Base-by-base conservation (phyloP, 202 grass and related monocot species). In the Carex arenaria region DNA sequence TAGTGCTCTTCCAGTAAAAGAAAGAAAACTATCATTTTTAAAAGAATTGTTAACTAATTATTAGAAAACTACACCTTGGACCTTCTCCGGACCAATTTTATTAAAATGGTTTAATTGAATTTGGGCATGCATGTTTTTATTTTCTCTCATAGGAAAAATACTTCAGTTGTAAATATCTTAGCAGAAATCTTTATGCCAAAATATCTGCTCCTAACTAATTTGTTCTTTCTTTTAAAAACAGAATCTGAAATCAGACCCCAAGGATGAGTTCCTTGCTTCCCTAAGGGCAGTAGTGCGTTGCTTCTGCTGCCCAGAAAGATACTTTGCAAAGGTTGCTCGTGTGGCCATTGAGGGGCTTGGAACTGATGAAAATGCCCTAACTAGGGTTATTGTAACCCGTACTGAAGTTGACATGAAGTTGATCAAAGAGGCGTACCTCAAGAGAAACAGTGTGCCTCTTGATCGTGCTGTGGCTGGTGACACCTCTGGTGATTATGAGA, bases 401-500 rank as follows among this genome's bases (percentile, higher is more conserved):
- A 91, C 96, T 13, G 96, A 95, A 84, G 81, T 98, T 7, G 96
- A 98, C 64, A 83, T 98, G 81, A 93, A 92, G 79, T 69, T 88
- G 64, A 92, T 95, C 40, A 87, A 90, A 72, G 93, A 89, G 79
- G 86, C 86, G 1, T 95, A 98, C 86, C 72, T 88, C 71, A 95
- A 98, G 86, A 90, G 93, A 32, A 98, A 91, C 83, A 98, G 93
- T 20, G 68, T 87, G 40, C 89, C 89, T 0, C 67, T 98, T 30
- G 93, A 90, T 10, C 67, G 60, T 2, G 89, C 93, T 36, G 82
- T 95, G 22, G 85, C 89, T 10, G 90, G 88, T 70, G 92, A 95
- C 82, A 95, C 91, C 12, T 87, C 83, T 61, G 92, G 91, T 78
- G 93, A 95, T 73, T 95, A 98, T 3, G 88, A 93, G 65, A 84